Evolutionary conservation across 768 basidiomycete genomes (phyloP).

Genomic region (Lactarius akahatsu): DNA sequence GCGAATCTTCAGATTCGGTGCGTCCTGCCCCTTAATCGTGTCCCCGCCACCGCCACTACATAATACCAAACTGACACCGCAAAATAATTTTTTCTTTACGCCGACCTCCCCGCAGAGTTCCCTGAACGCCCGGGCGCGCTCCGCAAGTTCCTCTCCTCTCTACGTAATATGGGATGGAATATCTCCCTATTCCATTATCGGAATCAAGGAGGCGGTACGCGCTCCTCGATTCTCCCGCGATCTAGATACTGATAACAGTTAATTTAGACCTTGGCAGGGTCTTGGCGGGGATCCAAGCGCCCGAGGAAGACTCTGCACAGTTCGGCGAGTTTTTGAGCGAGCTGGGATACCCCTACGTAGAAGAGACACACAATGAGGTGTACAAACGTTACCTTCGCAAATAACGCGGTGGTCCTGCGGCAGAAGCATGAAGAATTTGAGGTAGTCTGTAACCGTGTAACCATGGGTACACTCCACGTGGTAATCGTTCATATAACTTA

Average conservation of each 20-base stretch:
- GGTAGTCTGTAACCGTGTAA: not conserved
- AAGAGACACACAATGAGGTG: conserved; percentile 88
- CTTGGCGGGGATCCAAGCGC: conserved; percentile 91
- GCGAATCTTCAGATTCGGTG: conserved; percentile 90
- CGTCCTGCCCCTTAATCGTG: conserved; percentile 32
- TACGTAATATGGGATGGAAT: conserved; percentile 81
- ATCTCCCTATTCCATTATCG: conserved; percentile 97
- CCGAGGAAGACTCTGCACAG: conserved; percentile 57
- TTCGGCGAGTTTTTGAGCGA: conserved; percentile 76
- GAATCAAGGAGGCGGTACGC: conserved; percentile 92
- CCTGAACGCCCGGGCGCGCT: conserved; percentile 93
- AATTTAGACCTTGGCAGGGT: conserved; percentile 84
- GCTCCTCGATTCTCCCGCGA: not conserved
- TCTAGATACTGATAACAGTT: conserved; percentile 1
- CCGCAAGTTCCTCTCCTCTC: conserved; percentile 80
- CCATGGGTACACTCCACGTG: not conserved
- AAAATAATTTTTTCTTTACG: no score
- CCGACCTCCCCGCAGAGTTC: conserved; percentile 60
- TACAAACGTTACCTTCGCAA: conserved; percentile 69
- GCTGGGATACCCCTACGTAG: conserved; percentile 84
- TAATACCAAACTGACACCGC: not conserved
- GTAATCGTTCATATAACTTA: not conserved
- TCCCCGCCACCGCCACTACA: not conserved
- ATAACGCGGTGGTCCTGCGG: conserved; percentile 30
- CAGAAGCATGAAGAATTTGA: not conserved